These are phyloP conservation scores for Inga laurina DNA, from an alignment of 306 rosid species.

Conservation along the genomic window DNA sequence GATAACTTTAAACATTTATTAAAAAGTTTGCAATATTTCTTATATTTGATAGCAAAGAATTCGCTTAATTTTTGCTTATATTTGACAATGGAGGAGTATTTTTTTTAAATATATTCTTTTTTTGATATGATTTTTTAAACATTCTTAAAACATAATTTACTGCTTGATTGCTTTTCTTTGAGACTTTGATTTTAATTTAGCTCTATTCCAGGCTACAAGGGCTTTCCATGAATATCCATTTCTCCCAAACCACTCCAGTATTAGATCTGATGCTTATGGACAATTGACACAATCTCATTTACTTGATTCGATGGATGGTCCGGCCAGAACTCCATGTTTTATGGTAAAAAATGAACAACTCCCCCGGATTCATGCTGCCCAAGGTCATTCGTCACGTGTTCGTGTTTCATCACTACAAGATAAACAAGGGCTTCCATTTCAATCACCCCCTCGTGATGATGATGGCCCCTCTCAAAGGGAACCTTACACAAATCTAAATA, in stretches of 20 bases:
- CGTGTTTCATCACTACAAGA: constrained; percentile 68
- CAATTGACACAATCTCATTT: constrained; percentile 66
- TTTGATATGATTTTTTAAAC: too few species aligned
- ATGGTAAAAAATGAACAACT: constrained; percentile 69
- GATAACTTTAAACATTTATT: background rate
- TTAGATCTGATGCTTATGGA: constrained; percentile 70
- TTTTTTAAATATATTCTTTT: too few species aligned
- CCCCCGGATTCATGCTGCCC: constrained; percentile 63
- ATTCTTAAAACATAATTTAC: background rate
- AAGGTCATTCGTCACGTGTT: constrained; percentile 68
- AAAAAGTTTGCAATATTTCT: background rate
- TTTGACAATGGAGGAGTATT: background rate
- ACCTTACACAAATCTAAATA: constrained; percentile 45
- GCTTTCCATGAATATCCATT: constrained; percentile 71
- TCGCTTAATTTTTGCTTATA: background rate
- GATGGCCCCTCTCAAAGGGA: constrained; percentile 55
- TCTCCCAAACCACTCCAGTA: constrained; percentile 62
- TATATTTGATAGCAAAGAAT: background rate
- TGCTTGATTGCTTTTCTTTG: constrained; percentile 31
- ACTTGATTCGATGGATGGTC: constrained; percentile 69
- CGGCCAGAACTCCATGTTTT: constrained; percentile 67
- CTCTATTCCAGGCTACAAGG: constrained; percentile 72
- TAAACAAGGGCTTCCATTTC: constrained; percentile 56
- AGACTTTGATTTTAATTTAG: constrained; percentile 40
- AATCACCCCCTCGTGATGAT: constrained; percentile 64